A percentile compares a stretch with the other conserved stretches of the same genome.
These are phyloP conservation scores for Mycena maculata DNA, from an alignment of 768 basidiomycete species.

Conservation along the genomic window DNA sequence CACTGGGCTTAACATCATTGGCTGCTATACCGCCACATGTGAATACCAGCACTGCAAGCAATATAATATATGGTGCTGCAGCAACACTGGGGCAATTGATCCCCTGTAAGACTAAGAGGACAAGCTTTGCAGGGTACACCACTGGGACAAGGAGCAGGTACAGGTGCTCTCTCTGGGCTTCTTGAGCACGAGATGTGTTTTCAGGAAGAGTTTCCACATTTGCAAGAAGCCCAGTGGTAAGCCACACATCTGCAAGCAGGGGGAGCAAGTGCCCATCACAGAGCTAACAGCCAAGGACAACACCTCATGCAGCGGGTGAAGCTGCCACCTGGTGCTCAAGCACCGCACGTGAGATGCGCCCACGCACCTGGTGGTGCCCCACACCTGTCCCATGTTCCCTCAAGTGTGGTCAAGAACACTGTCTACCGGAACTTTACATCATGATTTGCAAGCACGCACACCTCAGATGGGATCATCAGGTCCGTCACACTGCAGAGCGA, in stretches of 20 bases:
- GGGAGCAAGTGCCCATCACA: too few species aligned
- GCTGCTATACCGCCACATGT: conserved; percentile 50
- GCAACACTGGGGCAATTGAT: conserved; percentile 60
- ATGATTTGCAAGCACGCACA: conserved; percentile 67
- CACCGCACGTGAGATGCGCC: conserved; percentile 84
- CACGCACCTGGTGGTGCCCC: conserved; percentile 94
- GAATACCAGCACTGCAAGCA: conserved; percentile 61
- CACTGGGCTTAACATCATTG: conserved; percentile 60
- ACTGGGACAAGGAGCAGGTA: too few species aligned
- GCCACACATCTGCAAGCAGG: too few species aligned
- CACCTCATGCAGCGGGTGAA: too few species aligned
- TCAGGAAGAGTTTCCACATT: too few species aligned
- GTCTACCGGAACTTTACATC: conserved; percentile 62
- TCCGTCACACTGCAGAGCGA: conserved; percentile 95
- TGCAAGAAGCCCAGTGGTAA: too few species aligned
- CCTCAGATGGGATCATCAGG: too few species aligned
- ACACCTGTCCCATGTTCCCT: conserved; percentile 94
- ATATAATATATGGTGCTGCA: conserved; percentile 57
- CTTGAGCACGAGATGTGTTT: too few species aligned
- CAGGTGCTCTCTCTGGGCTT: too few species aligned
- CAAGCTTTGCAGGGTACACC: too few species aligned
- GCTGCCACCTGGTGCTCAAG: conserved; percentile 68
- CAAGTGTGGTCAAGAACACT: conserved; percentile 87
- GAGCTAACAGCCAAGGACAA: too few species aligned
- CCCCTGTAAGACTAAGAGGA: conserved; percentile 59